phyloP scores from a whole-genome alignment of 1,284 basidiomycete genomes.

The Rhodotorula sp. region DNA sequence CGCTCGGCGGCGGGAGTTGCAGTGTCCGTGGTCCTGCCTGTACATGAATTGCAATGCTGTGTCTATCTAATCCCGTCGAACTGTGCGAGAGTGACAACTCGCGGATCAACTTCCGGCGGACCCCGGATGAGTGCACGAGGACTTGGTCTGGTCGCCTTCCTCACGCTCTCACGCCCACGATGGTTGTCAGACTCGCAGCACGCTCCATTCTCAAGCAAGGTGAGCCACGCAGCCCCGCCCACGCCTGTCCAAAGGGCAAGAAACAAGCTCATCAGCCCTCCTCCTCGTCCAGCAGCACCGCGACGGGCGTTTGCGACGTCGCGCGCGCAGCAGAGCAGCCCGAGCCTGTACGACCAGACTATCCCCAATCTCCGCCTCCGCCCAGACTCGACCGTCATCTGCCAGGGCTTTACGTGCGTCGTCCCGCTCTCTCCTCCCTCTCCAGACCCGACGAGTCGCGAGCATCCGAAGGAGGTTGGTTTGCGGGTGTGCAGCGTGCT shows the following conservation, averaged over 20 bases:
- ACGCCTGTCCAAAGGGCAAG: neutral
- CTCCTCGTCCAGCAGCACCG: slow-evolving; percentile 4
- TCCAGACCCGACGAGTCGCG: neutral
- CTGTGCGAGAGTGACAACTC: too few species aligned
- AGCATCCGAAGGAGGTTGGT: too few species aligned
- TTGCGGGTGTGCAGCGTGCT: too few species aligned
- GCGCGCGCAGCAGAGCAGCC: neutral
- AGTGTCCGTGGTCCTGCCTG: too few species aligned
- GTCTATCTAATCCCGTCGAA: too few species aligned
- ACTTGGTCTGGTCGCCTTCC: too few species aligned
- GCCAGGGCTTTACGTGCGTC: slow-evolving; percentile 72
- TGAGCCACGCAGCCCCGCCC: neutral
- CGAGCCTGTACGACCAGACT: slow-evolving; percentile 37
- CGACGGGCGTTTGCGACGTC: slow-evolving; percentile 33
- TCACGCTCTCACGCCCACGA: neutral
- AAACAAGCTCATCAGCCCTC: neutral
- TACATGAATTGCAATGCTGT: too few species aligned
- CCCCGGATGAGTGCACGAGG: neutral
- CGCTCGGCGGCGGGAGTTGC: too few species aligned
- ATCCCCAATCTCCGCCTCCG: slow-evolving; percentile 50
- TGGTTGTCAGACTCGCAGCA: slow-evolving; percentile 26
- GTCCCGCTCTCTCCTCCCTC: neutral
- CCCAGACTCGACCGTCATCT: slow-evolving; percentile 88
- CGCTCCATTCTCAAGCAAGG: slow-evolving; percentile 17
- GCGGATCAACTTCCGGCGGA: neutral